Evolutionary conservation across 345 rosid species (phyloP).

Genomic region (Melastoma malabathricum): DNA sequence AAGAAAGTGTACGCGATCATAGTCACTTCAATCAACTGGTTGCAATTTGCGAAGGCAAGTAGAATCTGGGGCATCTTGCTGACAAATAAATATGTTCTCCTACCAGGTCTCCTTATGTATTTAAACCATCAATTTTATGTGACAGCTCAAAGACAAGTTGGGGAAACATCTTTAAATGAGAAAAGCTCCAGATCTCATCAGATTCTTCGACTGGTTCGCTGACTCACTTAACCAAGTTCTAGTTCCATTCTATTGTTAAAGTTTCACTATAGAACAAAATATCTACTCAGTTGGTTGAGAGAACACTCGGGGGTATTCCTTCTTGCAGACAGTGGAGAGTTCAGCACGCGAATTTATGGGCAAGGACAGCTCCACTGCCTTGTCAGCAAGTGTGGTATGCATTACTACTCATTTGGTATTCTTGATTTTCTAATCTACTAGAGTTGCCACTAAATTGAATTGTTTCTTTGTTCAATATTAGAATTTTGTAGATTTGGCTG

Average conservation of each 20-base stretch:
- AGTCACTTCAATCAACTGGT: constrained; percentile 78
- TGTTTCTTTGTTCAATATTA: constrained; percentile 13
- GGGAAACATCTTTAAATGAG: constrained; percentile 85
- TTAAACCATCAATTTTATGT: constrained; percentile 6
- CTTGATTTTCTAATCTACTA: neutral
- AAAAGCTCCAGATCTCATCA: constrained; percentile 99
- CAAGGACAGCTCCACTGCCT: constrained; percentile 79
- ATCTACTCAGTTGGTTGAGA: constrained; percentile 3
- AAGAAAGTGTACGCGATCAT: constrained; percentile 76
- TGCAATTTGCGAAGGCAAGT: constrained; percentile 76
- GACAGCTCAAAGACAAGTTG: constrained; percentile 83
- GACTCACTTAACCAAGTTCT: constrained; percentile 8
- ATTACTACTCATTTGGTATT: neutral
- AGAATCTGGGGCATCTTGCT: constrained; percentile 3
- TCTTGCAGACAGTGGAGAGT: constrained; percentile 76
- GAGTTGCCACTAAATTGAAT: neutral
- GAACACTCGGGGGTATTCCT: constrained; percentile 3
- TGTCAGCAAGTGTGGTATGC: constrained; percentile 84
- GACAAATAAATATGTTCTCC: neutral
- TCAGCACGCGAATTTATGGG: constrained; percentile 91
- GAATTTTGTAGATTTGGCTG: constrained; percentile 95
- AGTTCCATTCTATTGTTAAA: constrained; percentile 6
- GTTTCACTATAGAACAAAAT: neutral
- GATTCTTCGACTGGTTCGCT: constrained; percentile 72
- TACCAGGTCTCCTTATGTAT: neutral